Evolutionary conservation across 805 yeast genomes (phyloP), one percentile per base, ranked within the genome.

Genomic region (Priceomyces melissophilus): DNA sequence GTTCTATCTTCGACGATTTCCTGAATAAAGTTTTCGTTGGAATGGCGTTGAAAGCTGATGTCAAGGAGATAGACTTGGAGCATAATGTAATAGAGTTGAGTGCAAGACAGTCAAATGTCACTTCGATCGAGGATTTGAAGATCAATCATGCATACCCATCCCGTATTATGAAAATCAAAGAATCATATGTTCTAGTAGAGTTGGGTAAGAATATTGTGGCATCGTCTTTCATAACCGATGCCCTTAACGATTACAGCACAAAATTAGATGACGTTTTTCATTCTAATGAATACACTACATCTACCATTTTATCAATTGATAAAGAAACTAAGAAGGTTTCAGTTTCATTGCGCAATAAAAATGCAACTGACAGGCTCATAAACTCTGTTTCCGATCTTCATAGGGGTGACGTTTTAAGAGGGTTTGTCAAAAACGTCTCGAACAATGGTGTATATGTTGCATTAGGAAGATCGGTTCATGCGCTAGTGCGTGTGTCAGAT

Each of bases 401-500:
- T 37, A 72, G 77, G 41, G 96, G 95, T 31, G 83, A 80, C 43
- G 72, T 87, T 53, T 81, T 90, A 32, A 76, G 81, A 48, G 98
- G 96, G n/a, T 84, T 82, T 49, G 78, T 91, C 40, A 84, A 81
- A 55, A 80, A 80, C 45, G 75, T 89, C 36, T 77, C 85, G 10
- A 82, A 84, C 50, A 76, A 80, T 42, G 95, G 96, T 58, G 61
- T 91, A 17, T 87, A 84, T 57, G 84, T 91, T 37, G 73, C 85
- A 14, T 66, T 91, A 48, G 88, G 93, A 32, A 75, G 85, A 47
- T 67, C 73, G 1, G 69, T 86, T 17, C 78, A 78, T 50, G 97
- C 90, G 1, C 79, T 91, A 54, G 93, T 87, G 20, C 82, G 87
- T 54, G 81, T 88, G 37, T 63, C 84, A 32, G 90, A 90, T 57